Evolutionary conservation across 1,284 basidiomycete genomes (phyloP).

Genomic region (Cryptococcus floricola): DNA sequence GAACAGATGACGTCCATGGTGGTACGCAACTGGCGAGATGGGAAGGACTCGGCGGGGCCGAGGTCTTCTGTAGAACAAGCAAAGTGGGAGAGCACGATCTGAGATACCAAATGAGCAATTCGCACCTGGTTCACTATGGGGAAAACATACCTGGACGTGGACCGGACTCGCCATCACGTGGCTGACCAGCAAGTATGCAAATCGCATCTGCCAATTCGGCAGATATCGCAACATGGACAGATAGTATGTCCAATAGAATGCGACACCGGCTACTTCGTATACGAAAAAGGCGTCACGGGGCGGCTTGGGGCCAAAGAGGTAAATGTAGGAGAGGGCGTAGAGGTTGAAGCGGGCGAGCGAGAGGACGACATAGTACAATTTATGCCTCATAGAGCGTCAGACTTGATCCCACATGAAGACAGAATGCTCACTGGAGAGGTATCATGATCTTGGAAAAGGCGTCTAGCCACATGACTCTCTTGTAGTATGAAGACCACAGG

Average conservation of each 20-base stretch:
- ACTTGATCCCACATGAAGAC: background rate
- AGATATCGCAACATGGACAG: conserved; percentile 49
- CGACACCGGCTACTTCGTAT: conserved; percentile 53
- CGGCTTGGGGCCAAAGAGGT: conserved; percentile 56
- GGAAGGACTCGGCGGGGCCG: conserved; percentile 85
- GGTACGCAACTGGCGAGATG: conserved; percentile 88
- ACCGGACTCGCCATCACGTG: conserved; percentile 56
- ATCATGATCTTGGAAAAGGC: conserved; percentile 64
- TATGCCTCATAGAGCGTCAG: conserved; percentile 54
- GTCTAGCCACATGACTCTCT: conserved; percentile 79
- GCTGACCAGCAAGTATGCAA: conserved; percentile 54
- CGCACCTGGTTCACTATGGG: background rate
- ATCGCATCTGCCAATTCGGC: conserved; percentile 47
- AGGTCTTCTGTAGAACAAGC: conserved; percentile 91
- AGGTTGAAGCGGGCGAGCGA: conserved; percentile 93
- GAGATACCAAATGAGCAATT: conserved; percentile 2
- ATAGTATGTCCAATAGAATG: conserved; percentile 56
- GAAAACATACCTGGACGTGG: conserved; percentile 52
- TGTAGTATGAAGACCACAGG: conserved; percentile 93
- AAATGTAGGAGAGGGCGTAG: conserved; percentile 80
- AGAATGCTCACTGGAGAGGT: conserved; percentile 58
- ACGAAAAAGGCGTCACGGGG: conserved; percentile 45
- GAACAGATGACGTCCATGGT: conserved; percentile 93
- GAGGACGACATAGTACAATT: conserved; percentile 89
- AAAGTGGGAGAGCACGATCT: conserved; percentile 98